Evolutionary conservation across 768 basidiomycete species (phyloP).

Genomic region (Candolleomyces aberdarensis): DNA sequence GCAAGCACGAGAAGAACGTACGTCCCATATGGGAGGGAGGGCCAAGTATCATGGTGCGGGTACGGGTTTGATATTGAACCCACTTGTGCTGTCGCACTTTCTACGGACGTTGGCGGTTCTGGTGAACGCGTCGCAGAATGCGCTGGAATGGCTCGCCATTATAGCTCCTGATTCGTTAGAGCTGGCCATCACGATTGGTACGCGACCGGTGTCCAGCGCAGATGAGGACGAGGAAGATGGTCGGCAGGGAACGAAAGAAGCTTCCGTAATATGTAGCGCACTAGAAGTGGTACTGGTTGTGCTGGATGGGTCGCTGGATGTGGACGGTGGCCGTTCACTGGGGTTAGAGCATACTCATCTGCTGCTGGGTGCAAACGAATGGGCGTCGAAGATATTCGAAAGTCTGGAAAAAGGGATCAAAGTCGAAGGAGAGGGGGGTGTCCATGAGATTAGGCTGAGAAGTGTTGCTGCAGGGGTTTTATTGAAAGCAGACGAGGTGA

Average conservation of each 20-base stretch:
- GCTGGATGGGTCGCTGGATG: conserved; percentile 69
- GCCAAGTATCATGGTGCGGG: conserved; percentile 69
- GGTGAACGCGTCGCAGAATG: conserved; percentile 78
- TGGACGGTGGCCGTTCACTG: conserved; percentile 75
- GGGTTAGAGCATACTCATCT: conserved; percentile 73
- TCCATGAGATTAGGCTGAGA: conserved; percentile 56
- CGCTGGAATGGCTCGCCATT: conserved; percentile 76
- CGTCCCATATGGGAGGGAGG: conserved; percentile 50
- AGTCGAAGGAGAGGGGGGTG: conserved; percentile 62
- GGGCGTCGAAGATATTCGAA: conserved; percentile 70
- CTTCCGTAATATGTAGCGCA: conserved; percentile 68
- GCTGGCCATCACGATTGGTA: conserved; percentile 77
- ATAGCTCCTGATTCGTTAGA: conserved; percentile 82
- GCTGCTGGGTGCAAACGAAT: conserved; percentile 72
- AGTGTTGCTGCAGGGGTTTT: conserved; percentile 78
- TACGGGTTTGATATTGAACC: conserved; percentile 78
- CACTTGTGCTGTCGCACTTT: conserved; percentile 73
- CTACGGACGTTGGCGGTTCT: conserved; percentile 75
- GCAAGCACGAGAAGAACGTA: conserved; percentile 70
- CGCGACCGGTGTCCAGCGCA: conserved; percentile 51
- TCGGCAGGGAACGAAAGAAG: conserved; percentile 50
- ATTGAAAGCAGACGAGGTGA: conserved; percentile 62
- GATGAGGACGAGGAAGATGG: conserved; percentile 33
- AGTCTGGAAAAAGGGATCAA: conserved; percentile 62
- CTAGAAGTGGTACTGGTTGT: conserved; percentile 77